A percentile compares a stretch with the other conserved stretches of the same genome.
Conservation (phyloP, 75 land plant species). For the Selaginella tamariscina region DNA sequence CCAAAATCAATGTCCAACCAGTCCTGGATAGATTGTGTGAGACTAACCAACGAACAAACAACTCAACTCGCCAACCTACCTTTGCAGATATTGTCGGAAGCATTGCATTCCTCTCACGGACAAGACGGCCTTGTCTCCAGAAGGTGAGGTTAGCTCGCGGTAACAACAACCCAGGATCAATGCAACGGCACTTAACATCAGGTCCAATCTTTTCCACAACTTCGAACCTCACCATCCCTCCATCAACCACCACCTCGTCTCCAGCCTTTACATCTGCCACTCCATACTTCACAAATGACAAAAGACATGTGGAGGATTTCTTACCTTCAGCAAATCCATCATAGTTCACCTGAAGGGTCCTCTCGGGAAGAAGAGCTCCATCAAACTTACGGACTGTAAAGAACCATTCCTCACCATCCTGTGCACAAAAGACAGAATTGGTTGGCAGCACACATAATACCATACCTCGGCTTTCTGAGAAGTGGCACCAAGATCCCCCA, state of each 20-base stretch:
- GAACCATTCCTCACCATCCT: conserved; percentile 97
- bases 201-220: conserved; percentile 90
- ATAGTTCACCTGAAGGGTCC: conserved; percentile 74
- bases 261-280: conserved; percentile 75
- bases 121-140: conserved; percentile 77
- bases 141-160: conserved; percentile 95
- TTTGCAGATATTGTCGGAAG: conserved; percentile 96
- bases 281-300: background rate
- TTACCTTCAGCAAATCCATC: conserved; percentile 97
- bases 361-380: conserved; percentile 46
- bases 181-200: conserved; percentile 89
- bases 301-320: no score
- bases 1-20: conserved; percentile 99
- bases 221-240: conserved; percentile 96
- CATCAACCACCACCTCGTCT: conserved; percentile 94
- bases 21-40: conserved; percentile 42
- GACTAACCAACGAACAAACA: no score
- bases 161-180: conserved; percentile 82
- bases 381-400: conserved; percentile 69
- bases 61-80: no score
- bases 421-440: conserved; percentile 13
- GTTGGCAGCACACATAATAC: background rate
- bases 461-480: conserved; percentile 83
- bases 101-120: conserved; percentile 93
- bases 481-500: conserved; percentile 75